Evolutionary conservation across 2,329 filamentous ascomycete species (phyloP).

Genomic region (Alternaria tenuissima): DNA sequence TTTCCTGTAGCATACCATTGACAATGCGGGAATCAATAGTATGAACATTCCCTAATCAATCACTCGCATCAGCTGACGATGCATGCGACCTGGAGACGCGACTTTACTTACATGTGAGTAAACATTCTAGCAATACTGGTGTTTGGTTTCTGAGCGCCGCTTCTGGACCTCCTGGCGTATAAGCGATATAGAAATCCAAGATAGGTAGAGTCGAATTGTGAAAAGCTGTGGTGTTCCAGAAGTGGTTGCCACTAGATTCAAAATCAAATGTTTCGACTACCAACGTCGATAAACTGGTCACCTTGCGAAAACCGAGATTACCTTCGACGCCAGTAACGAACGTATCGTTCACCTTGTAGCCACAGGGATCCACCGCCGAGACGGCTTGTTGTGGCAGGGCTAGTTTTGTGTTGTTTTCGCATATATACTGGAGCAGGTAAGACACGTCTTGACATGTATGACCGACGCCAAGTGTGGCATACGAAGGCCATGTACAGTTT

Average conservation of each 20-base stretch:
- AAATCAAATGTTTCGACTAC: not conserved
- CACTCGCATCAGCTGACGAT: no score
- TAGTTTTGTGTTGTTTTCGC: conserved; percentile 6
- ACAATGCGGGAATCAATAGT: not conserved
- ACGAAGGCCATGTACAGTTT: conserved; percentile 26
- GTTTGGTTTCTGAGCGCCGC: conserved; percentile 19
- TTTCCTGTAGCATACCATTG: conserved; percentile 16
- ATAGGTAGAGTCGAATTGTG: conserved; percentile 12
- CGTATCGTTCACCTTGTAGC: conserved; percentile 20
- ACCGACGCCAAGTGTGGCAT: conserved; percentile 27
- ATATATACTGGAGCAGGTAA: conserved; percentile 10
- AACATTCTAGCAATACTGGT: conserved; percentile 24
- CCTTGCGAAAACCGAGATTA: not conserved
- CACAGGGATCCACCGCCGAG: conserved; percentile 14
- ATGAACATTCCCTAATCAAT: no score
- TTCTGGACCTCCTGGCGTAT: conserved; percentile 15
- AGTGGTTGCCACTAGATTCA: not conserved
- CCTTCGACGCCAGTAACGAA: conserved; percentile 8
- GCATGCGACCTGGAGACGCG: not conserved
- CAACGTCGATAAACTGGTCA: conserved; percentile 6
- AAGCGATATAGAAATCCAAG: conserved; percentile 26
- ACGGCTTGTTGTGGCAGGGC: not conserved
- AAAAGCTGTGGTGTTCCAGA: conserved; percentile 22
- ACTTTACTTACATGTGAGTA: conserved; percentile 25
- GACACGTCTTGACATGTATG: conserved; percentile 26